Conservation (phyloP, 2,329 filamentous ascomycete genomes). For the Nigrograna mackinnonii region DNA sequence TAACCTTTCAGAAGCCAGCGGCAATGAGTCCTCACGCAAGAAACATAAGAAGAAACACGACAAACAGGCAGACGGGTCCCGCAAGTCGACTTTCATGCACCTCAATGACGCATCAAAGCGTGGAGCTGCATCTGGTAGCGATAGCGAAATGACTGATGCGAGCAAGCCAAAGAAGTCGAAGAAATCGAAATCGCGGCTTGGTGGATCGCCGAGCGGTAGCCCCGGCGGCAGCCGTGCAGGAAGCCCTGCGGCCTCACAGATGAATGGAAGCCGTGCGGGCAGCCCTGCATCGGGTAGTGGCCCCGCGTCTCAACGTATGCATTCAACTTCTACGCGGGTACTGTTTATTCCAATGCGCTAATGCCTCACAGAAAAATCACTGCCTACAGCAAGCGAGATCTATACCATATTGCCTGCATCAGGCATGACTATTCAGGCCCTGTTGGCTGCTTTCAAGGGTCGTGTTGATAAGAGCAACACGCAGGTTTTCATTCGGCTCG, state of each 20-base stretch:
- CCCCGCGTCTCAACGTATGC: no score
- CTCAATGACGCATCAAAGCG: conserved; percentile 22
- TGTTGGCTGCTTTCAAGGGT: conserved; percentile 47
- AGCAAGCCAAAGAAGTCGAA: conserved; percentile 60
- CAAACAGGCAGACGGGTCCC: conserved; percentile 26
- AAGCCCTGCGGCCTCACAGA: conserved; percentile 41
- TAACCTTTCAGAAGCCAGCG: conserved; percentile 86
- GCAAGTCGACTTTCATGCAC: conserved; percentile 25
- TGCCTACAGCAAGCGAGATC: conserved; percentile 50
- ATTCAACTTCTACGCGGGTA: no score
- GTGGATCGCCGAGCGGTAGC: conserved; percentile 61
- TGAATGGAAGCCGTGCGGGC: conserved; percentile 31
- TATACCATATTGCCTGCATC: conserved; percentile 47
- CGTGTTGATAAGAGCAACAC: conserved; percentile 41
- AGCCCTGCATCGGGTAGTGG: conserved; percentile 24
- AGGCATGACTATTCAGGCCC: conserved; percentile 46
- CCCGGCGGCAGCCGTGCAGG: conserved; percentile 62
- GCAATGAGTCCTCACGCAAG: conserved; percentile 84
- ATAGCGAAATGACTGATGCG: conserved; percentile 72
- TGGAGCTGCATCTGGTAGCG: conserved; percentile 66
- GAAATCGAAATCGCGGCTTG: conserved; percentile 55
- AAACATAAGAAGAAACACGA: conserved; percentile 56
- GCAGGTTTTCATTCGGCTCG: conserved; percentile 47
- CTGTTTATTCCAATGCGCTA: no score
- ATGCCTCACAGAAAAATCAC: conserved; percentile 6